Base-by-base conservation (phyloP, 331 rosid species). In the Rosa hybrid region DNA sequence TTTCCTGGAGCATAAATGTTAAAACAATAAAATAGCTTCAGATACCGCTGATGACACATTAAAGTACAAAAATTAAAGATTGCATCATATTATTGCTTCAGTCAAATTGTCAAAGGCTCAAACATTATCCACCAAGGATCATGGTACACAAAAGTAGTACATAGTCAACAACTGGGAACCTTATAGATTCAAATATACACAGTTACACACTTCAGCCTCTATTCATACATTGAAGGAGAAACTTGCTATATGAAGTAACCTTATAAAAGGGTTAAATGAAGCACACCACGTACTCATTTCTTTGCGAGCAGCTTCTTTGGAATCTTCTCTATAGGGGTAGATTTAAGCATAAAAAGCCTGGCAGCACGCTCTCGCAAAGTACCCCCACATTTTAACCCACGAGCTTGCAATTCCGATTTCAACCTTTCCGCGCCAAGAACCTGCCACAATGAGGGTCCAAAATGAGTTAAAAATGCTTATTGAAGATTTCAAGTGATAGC, bases 331-430 rank as follows among this genome's bases (percentile, higher is more conserved):
- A 90, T 74, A 0, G 98, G 91, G 8, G 92, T 92, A 6, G 92
- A 83, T 82, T 96, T 96, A 48, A 96, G 86, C 72, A 96, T 86
- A 87, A 92, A 96, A 79, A 96, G 97, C 87, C 99, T 89, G 21
- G 92, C 92, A 57, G 97, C 97, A 16, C 97, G 98, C 88, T 93
- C 98, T 75, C 86, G 88, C 82, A 93, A 76, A 34, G 98, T 88
- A 45, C 99, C 99, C 44, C 99, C 99, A 27, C 97, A 93, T 86
- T 96, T 96, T 51, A 96, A 78, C 12, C 99, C 99, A 8, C 71
- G 85, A 0, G 84, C 86, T 86, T 92, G 98, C 81, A 96, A 86
- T 83, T 93, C 99, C 16, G 84, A 70, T 85, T 93, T 96, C 38
- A 96, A 89, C 76, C 86, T 92, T 77, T 93, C 98, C 87, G 90